phyloP scores from a whole-genome alignment of 2,329 filamentous ascomycete genomes.

The Dactylonectria estremocensis region DNA sequence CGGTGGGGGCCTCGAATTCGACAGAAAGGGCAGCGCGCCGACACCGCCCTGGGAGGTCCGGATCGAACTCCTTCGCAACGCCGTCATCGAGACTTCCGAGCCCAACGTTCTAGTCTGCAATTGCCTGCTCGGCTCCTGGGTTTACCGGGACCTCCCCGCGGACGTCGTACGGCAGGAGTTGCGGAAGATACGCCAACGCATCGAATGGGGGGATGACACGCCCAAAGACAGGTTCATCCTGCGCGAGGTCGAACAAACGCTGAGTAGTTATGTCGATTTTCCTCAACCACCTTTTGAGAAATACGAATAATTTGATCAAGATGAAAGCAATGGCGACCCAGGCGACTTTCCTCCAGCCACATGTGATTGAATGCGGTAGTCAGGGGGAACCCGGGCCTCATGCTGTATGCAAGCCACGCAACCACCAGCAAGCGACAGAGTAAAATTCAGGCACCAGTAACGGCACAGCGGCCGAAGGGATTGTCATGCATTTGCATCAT shows the following conservation, averaged over 20 bases:
- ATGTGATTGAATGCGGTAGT: neutral
- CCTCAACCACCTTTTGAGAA: neutral
- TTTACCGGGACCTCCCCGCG: slow-evolving; percentile 49
- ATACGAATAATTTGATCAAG: neutral
- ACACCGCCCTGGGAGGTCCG: slow-evolving; percentile 59
- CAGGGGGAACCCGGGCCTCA: neutral
- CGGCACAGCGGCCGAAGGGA: neutral
- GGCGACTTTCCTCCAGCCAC: neutral
- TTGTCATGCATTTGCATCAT: neutral
- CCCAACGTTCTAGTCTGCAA: slow-evolving; percentile 51
- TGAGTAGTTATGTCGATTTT: slow-evolving; percentile 40
- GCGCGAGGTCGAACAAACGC: slow-evolving; percentile 38
- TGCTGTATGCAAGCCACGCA: neutral
- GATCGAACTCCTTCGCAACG: slow-evolving; percentile 55
- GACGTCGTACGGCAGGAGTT: slow-evolving; percentile 49
- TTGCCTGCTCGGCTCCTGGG: slow-evolving; percentile 49
- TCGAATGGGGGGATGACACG: slow-evolving; percentile 52
- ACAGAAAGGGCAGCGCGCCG: slow-evolving; percentile 44
- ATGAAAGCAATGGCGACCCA: neutral
- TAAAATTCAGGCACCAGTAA: neutral
- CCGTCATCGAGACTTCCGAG: slow-evolving; percentile 48
- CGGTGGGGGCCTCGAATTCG: slow-evolving; percentile 53
- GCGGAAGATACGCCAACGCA: slow-evolving; percentile 45
- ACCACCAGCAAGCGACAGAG: neutral
- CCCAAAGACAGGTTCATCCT: slow-evolving; percentile 45